Base-by-base conservation (phyloP, 1,284 basidiomycete genomes). In the Rhodotorula sp. region DNA sequence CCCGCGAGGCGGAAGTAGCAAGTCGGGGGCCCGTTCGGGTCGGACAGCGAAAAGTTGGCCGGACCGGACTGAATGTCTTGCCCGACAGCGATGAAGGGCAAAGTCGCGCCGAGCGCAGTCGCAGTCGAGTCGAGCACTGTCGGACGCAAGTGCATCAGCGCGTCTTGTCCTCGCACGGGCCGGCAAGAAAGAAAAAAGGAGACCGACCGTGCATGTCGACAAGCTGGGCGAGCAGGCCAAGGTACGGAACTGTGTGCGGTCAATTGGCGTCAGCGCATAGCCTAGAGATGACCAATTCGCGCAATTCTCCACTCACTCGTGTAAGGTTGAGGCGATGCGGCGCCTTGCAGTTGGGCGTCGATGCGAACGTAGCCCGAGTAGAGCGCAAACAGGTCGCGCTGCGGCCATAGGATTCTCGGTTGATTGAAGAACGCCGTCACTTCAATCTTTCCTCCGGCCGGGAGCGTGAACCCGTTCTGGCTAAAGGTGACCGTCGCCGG, bases 351-450 rank as follows among this genome's bases (percentile, higher is more conserved):
- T 6, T n/a, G 23, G 29, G 54, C n/a, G 16, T 56, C n/a, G 26
- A 56, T 29, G 12, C n/a, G 54, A 14, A 77, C 39, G 57, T 59
- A 77, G 5, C 76, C 76, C 8, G 76, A 77, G 68, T 73, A 77
- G 64, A 77, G 56, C 7, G 76, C 75, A 65, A 74, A 77, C 16
- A 51, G 56, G 52, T 52, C 62, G 26, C 46, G 47, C 29, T 73
- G 54, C 6, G n/a, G 16, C 1, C 48, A 31, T 7, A 52, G 20
- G 10, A 75, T 39, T n/a, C 49, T 46, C 0, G 72, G 72, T 47
- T 71, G 67, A 3, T 29, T 61, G 62, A 77, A 56, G 0, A 43
- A 43, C 43, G 69, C 62, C 3, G 5, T 29, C n/a, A 77, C 49
- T 12, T 43, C 48, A 3, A 4, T 49, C 3, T 69, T 58, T 21